Base-by-base conservation (phyloP, 2,329 filamentous ascomycete species). In the Botrytis tulipae region DNA sequence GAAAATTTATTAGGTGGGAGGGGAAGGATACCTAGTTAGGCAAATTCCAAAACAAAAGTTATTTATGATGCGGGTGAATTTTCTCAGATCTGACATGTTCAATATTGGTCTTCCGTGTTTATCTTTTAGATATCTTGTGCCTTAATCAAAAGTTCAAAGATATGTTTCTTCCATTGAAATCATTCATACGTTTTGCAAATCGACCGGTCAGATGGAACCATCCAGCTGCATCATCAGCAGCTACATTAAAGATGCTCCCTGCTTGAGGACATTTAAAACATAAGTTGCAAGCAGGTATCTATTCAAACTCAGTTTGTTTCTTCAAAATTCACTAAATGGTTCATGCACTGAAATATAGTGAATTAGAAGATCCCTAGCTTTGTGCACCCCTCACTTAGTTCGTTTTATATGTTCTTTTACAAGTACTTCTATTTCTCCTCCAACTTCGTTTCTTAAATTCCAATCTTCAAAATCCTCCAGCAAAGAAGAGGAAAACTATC, bases 341-440 rank as follows among this genome's bases (percentile, higher is more conserved):
- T 35, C 32, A 61, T 40, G 35, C 6, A 9, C 22, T 40, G 2
- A 37, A 35, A 25, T 25, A n/a, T 25, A 61, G 59, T n/a, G 22
- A n/a, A 61, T 40, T 4, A 16, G 0, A 40, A n/a, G 12, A 40
- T 8, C 3, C 8, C 1, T n/a, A 9, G 32, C 25, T 40, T n/a
- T 61, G 1, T n/a, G 20, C 12, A 1, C 3, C 35, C 7, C 20
- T 16, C 10, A 40, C 12, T 40, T n/a, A 18, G 35, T 2, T n/a
- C 12, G 0, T 1, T 40, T 40, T 40, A 0, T 5, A 22, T 22
- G 2, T 60, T 60, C 2, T 35, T 12, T 25, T 25, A 37, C 20
- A 37, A 37, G 1, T 1, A 25, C 20, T 12, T 25, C 18, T 6
- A 18, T 3, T 57, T 57, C 4, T 3, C 20, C 9, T 60, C 32